Evolutionary conservation across 169 alveolate species (phyloP).

Genomic region (Fabrea salina): DNA sequence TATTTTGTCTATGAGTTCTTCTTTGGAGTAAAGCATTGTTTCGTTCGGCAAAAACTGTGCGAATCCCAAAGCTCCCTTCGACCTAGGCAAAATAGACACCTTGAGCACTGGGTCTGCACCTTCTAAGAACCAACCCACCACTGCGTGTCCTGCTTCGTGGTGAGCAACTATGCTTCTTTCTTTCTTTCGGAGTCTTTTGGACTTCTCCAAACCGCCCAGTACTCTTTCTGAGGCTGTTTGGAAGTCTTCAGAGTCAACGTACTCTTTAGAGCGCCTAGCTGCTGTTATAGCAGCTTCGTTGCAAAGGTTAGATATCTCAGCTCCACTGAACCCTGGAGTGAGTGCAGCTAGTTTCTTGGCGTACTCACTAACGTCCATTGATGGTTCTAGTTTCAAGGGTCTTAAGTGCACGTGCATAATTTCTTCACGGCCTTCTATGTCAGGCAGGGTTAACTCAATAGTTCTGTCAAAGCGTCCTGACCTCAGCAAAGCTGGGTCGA

Average conservation of each 20-base stretch:
- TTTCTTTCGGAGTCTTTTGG: constrained; percentile 81
- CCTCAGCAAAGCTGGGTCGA: constrained; percentile 98
- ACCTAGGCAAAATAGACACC: constrained; percentile 92
- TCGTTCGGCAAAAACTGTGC: constrained; percentile 95
- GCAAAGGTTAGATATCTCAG: constrained; percentile 96
- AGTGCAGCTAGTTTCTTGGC: constrained; percentile 93
- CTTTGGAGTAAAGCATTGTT: constrained; percentile 87
- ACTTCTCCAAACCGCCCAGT: constrained; percentile 93
- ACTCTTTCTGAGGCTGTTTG: constrained; percentile 97
- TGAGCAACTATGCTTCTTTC: constrained; percentile 93
- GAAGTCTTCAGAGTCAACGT: constrained; percentile 79
- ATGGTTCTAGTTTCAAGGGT: constrained; percentile 84
- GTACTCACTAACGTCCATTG: constrained; percentile 82
- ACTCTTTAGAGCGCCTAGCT: constrained; percentile 84
- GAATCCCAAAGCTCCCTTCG: constrained; percentile 48
- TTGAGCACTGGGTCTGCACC: constrained; percentile 86
- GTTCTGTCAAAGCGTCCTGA: constrained; percentile 98
- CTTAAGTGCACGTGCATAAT: constrained; percentile 90
- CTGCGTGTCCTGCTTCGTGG: constrained; percentile 64
- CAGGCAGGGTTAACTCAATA: constrained; percentile 99
- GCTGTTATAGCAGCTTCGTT: constrained; percentile 99
- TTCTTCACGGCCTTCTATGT: constrained; percentile 92
- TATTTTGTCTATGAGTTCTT: constrained; percentile 92
- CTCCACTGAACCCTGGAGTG: constrained; percentile 97
- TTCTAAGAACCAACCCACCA: constrained; percentile 53